Evolutionary conservation across 495 filamentous ascomycete genomes (phyloP).

Genomic region (Aspergillus diversus): DNA sequence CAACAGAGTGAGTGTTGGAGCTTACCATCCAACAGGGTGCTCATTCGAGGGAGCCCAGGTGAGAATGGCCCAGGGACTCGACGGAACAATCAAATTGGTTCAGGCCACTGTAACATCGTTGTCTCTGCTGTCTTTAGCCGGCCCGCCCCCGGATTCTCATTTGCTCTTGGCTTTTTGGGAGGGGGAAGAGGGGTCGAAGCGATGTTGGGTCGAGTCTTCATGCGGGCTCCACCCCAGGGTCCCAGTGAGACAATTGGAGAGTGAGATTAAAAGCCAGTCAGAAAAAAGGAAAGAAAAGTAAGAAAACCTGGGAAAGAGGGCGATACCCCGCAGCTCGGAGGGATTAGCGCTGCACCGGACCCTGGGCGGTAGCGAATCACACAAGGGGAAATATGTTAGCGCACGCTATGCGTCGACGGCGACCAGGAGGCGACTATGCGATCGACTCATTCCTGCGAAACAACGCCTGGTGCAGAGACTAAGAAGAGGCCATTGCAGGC

Average conservation of each 20-base stretch:
- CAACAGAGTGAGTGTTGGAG: neutral
- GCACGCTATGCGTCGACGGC: slow-evolving; percentile 12
- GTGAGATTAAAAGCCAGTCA: too few species aligned
- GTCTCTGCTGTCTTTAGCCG: slow-evolving; percentile 9
- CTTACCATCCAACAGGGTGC: too few species aligned
- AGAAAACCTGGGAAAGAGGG: neutral
- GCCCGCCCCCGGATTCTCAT: slow-evolving; percentile 35
- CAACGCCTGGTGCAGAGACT: too few species aligned
- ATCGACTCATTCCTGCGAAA: neutral
- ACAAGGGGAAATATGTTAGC: neutral
- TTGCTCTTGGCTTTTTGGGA: slow-evolving; percentile 15
- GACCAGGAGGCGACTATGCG: slow-evolving; percentile 1
- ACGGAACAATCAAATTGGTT: slow-evolving; percentile 14
- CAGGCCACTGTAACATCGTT: slow-evolving; percentile 9
- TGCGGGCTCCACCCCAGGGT: slow-evolving; percentile 6
- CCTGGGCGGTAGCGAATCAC: neutral
- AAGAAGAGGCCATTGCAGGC: neutral
- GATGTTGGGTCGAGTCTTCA: neutral
- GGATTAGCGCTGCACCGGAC: neutral
- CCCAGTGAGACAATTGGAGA: neutral
- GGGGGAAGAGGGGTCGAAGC: slow-evolving; percentile 6
- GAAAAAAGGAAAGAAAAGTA: neutral
- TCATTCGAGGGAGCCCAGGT: too few species aligned
- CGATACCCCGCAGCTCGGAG: slow-evolving; percentile 5
- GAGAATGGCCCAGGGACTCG: too few species aligned